Conservation (phyloP, 2,329 filamentous ascomycete genomes). For the Amauroascus verrucosus region DNA sequence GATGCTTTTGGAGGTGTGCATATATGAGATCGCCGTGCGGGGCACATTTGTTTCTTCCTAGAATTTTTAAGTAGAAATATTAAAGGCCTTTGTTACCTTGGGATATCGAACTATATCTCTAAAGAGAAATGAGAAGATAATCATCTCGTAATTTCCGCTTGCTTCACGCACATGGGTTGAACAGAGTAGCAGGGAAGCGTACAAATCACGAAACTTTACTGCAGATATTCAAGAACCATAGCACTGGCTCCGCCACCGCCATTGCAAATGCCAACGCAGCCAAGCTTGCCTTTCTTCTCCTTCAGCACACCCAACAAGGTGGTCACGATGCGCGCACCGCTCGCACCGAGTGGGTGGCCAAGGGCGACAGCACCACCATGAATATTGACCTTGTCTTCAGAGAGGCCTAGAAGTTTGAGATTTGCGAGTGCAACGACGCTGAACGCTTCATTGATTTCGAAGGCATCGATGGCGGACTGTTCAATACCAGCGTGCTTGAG, state of each 20-base stretch:
- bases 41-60: neutral
- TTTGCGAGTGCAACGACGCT: conserved; percentile 93
- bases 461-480: conserved; percentile 71
- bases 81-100: neutral
- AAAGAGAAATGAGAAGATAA: neutral
- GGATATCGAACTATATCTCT: neutral
- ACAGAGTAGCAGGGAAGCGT: neutral
- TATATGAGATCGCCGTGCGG: neutral
- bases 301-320: conserved; percentile 81
- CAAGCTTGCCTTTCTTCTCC: conserved; percentile 88
- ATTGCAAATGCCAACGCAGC: conserved; percentile 92
- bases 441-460: conserved; percentile 99
- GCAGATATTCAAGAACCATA: conserved; percentile 65
- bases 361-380: conserved; percentile 93
- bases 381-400: conserved; percentile 81
- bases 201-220: conserved; percentile 21
- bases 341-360: conserved; percentile 87
- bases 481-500: conserved; percentile 84
- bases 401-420: conserved; percentile 75
- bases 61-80: neutral
- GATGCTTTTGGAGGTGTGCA: neutral
- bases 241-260: conserved; percentile 92
- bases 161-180: neutral
- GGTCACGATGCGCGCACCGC: conserved; percentile 83
- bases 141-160: neutral